Evolutionary conservation across 116 monocot species (phyloP), one percentile per base, ranked within the genome.

Genomic region (Iris pallida): DNA sequence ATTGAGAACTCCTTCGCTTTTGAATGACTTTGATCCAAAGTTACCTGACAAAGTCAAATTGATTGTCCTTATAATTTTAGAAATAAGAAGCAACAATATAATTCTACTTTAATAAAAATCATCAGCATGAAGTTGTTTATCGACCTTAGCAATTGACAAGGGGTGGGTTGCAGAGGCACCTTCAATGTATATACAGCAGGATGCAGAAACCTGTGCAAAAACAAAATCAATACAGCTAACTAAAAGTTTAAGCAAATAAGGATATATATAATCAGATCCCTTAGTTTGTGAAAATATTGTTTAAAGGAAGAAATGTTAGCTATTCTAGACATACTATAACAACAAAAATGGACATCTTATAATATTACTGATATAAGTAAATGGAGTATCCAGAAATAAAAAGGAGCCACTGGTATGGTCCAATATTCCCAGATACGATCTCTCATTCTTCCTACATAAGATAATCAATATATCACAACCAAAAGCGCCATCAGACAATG

Each of bases 121-220:
- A 5, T 61, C 76, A 68, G 30, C 5, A 7, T 17, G 15, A 56
- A 18, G 13, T 52, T 5, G 7, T 64, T 48, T 7, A 20, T 63
- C 64, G 45, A 89, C 93, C 85, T 90, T 94, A 42, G 85, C 83
- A 71, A 94, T 47, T 53, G 87, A 94, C 67, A 79, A 68, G 65
- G 90, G 94, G 52, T 78, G 70, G 70, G 56, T 75, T 45, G 80
- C 82, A 57, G 94, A 90, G 65, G 94, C 94, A 56, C 90, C 85
- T 74, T 90, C 81, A 51, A 90, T 57, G 44, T 80, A 94, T 30
- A 87, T 69, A 69, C 77, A 89, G 44, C 69, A 48, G 5, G 55
- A 16, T 69, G 75, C 82, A 66, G 68, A 77, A 66, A 82, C 66
- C 89, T 90, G 57, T 0, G n/a, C 47, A n/a, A 53, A 47, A 75